These are phyloP conservation scores for Pseudogymnoascus sp. DNA, from an alignment of 2,329 filamentous ascomycete genomes.

Conservation along the genomic window DNA sequence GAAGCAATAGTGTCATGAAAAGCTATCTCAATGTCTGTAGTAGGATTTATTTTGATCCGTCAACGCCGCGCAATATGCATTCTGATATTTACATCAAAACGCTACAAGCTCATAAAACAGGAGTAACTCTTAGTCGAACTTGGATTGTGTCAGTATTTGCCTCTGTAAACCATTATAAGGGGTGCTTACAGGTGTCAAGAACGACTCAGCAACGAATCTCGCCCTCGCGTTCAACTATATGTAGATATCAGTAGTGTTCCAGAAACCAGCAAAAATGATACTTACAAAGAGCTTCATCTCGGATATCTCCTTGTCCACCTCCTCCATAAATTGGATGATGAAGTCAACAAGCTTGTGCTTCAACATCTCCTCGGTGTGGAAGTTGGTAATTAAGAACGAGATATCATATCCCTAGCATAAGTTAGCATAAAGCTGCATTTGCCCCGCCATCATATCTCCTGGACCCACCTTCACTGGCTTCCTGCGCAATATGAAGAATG, in stretches of 20 bases:
- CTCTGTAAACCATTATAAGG: not conserved
- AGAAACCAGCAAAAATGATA: constrained; percentile 19
- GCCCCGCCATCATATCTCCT: not conserved
- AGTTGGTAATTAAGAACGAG: constrained; percentile 96
- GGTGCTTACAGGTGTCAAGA: constrained; percentile 73
- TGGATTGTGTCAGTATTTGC: not conserved
- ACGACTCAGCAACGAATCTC: constrained; percentile 96
- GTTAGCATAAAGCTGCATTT: constrained; percentile 14
- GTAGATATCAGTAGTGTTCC: constrained; percentile 25
- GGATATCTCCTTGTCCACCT: constrained; percentile 99
- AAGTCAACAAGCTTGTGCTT: constrained; percentile 99
- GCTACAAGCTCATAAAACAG: constrained; percentile 5
- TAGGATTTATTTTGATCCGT: constrained; percentile 8
- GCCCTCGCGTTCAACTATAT: constrained; percentile 85
- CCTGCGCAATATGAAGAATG: constrained; percentile 90
- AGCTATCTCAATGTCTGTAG: constrained; percentile 6
- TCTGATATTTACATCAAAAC: constrained; percentile 7
- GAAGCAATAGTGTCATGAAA: constrained; percentile 3
- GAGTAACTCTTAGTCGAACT: not conserved
- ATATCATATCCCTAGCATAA: constrained; percentile 83
- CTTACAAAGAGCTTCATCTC: constrained; percentile 99
- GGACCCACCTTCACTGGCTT: constrained; percentile 80
- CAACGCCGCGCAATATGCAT: constrained; percentile 7
- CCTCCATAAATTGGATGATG: constrained; percentile 99
- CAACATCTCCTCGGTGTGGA: constrained; percentile 96